phyloP scores from a whole-genome alignment of 2,329 filamentous ascomycete genomes.

The Beauveria australis region DNA sequence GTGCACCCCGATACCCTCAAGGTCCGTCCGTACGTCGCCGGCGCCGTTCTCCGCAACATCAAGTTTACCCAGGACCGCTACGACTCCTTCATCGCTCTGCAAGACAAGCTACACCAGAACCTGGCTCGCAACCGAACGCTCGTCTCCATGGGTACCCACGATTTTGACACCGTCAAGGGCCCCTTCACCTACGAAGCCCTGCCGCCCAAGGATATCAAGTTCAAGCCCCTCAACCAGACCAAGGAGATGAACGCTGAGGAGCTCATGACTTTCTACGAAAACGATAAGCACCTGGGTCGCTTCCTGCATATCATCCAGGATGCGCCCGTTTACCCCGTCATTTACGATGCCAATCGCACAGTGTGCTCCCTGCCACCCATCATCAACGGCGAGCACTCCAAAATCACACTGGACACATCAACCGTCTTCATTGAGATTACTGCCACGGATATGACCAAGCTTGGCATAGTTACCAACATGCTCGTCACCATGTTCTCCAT shows the following conservation, averaged over 20 bases:
- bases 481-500: conserved; percentile 95
- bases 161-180: conserved; percentile 85
- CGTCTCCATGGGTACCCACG: conserved; percentile 96
- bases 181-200: conserved; percentile 96
- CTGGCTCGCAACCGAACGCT: conserved; percentile 85
- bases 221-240: conserved; percentile 82
- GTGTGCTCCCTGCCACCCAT: conserved; percentile 95
- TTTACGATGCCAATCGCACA: conserved; percentile 77
- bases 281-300: conserved; percentile 82
- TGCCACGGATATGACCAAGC: conserved; percentile 89
- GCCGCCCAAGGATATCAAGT: conserved; percentile 84
- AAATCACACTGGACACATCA: conserved; percentile 83
- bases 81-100: conserved; percentile 92
- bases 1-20: conserved; percentile 67
- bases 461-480: conserved; percentile 92
- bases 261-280: conserved; percentile 92
- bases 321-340: conserved; percentile 88
- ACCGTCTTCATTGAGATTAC: conserved; percentile 98
- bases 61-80: conserved; percentile 88
- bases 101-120: conserved; percentile 98
- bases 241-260: conserved; percentile 81
- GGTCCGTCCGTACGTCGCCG: conserved; percentile 82
- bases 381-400: conserved; percentile 95
- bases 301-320: conserved; percentile 94
- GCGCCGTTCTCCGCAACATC: conserved; percentile 81